A percentile compares a stretch with the other conserved stretches of the same genome.
phyloP scores from a whole-genome alignment of 2,329 filamentous ascomycete genomes.

The Penicillium sp. region DNA sequence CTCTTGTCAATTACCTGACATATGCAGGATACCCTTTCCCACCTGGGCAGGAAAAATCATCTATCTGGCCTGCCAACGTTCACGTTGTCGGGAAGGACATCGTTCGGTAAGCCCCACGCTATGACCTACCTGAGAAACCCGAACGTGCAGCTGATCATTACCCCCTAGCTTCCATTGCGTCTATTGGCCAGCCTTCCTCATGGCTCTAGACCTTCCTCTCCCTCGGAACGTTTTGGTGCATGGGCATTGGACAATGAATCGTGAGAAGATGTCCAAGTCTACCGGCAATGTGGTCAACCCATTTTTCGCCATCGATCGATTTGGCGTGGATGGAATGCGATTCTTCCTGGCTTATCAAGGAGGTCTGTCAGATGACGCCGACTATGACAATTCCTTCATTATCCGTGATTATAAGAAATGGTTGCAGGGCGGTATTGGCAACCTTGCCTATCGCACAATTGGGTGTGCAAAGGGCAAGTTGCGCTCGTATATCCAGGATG shows the following conservation, averaged over 20 bases:
- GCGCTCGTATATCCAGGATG: conserved; percentile 60
- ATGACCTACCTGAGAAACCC: conserved; percentile 7
- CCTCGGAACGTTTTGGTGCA: conserved; percentile 85
- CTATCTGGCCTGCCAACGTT: conserved; percentile 87
- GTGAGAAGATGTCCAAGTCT: conserved; percentile 95
- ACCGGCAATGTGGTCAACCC: conserved; percentile 95
- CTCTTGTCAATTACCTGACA: conserved; percentile 91
- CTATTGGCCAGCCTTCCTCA: conserved; percentile 96
- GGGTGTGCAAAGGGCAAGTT: conserved; percentile 73
- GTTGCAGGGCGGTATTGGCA: conserved; percentile 79
- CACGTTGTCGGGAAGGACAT: conserved; percentile 98
- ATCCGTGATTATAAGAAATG: conserved; percentile 78
- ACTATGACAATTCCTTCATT: conserved; percentile 82
- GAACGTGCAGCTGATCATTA: conserved; percentile 27
- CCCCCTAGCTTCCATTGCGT: conserved; percentile 79
- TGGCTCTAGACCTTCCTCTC: conserved; percentile 80
- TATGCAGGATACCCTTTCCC: conserved; percentile 81
- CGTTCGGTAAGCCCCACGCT: conserved; percentile 60
- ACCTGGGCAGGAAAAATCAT: conserved; percentile 65
- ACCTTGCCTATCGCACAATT: conserved; percentile 74
- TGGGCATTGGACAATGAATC: conserved; percentile 92
- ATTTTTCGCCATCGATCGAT: conserved; percentile 86
- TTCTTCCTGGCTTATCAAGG: conserved; percentile 87
- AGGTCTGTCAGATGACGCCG: conserved; percentile 75
- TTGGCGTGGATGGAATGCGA: conserved; percentile 84